A percentile compares a stretch with the other conserved stretches of the same genome.
Conservation (phyloP, 164 flowering plant species). For the Magnolia sinica region DNA sequence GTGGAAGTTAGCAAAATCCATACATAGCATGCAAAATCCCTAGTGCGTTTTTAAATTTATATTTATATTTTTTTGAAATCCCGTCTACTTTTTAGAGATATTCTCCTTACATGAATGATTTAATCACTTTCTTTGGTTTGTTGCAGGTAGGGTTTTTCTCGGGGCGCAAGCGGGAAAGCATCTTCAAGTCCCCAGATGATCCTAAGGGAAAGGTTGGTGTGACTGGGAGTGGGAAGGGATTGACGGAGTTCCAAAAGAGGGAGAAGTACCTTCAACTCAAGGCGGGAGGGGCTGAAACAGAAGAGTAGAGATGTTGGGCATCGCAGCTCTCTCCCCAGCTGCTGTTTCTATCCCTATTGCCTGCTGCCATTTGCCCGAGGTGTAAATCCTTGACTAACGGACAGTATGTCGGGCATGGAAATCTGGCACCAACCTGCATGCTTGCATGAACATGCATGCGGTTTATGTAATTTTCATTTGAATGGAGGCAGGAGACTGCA, state of each 20-base stretch:
- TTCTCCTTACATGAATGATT: no score
- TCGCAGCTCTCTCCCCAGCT: neutral
- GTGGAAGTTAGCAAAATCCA: neutral
- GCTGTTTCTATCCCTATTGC: neutral
- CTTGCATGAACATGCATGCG: neutral
- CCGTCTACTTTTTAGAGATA: no score
- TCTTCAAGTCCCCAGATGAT: conserved; percentile 98
- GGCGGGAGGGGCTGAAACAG: conserved; percentile 55
- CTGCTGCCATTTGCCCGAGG: neutral
- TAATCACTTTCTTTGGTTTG: neutral
- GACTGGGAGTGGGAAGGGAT: conserved; percentile 93
- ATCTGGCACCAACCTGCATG: neutral
- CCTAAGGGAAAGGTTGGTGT: conserved; percentile 96
- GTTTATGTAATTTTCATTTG: neutral
- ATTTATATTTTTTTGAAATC: no score
- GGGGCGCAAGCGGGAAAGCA: conserved; percentile 95
- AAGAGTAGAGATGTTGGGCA: conserved; percentile 35
- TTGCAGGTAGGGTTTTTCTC: conserved; percentile 85
- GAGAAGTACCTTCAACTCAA: conserved; percentile 95
- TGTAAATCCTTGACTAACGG: neutral
- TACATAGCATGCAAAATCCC: neutral
- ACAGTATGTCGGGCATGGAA: neutral
- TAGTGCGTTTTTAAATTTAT: no score
- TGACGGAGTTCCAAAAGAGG: conserved; percentile 93
- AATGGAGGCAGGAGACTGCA: neutral